Conservation (phyloP, 129 eudicot genomes). For the Glebionis coronaria region DNA sequence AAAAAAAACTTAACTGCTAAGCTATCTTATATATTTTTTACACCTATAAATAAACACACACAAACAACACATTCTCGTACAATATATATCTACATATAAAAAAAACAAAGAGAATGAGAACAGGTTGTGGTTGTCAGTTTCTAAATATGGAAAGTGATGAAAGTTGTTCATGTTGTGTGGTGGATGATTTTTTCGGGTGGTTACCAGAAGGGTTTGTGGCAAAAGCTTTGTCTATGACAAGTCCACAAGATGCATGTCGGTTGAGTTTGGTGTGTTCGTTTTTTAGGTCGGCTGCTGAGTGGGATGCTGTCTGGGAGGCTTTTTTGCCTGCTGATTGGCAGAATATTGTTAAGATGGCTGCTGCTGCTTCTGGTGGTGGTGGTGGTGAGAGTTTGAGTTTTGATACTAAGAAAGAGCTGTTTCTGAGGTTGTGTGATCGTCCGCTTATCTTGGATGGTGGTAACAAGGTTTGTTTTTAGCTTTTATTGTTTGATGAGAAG, state of each 20-base stretch:
- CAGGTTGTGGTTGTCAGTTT: not conserved
- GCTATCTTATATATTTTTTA: conserved; percentile 17
- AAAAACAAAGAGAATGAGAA: not conserved
- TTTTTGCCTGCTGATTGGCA: conserved; percentile 55
- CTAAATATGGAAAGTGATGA: not conserved
- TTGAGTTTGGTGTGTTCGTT: conserved; percentile 39
- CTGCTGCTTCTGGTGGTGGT: no score
- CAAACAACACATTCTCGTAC: not conserved
- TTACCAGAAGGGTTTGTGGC: conserved; percentile 67
- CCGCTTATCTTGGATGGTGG: conserved; percentile 62
- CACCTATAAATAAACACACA: conserved; percentile 11
- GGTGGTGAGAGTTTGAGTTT: not conserved
- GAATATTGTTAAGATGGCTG: conserved; percentile 27
- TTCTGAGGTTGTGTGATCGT: conserved; percentile 41
- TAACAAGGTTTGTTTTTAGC: conserved; percentile 34
- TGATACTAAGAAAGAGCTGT: conserved; percentile 47
- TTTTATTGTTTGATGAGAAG: not conserved
- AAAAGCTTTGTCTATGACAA: conserved; percentile 44
- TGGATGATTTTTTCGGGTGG: conserved; percentile 26
- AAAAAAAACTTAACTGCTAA: conserved; percentile 44
- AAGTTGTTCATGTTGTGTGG: not conserved
- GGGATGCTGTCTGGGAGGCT: conserved; percentile 70
- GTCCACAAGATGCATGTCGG: conserved; percentile 56
- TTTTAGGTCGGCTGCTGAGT: conserved; percentile 62
- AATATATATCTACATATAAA: not conserved